Percentiles rank a stretch among this genome's conserved stretches.
phyloP scores from a whole-genome alignment of 306 rosid genomes.

The Prunus mira region DNA sequence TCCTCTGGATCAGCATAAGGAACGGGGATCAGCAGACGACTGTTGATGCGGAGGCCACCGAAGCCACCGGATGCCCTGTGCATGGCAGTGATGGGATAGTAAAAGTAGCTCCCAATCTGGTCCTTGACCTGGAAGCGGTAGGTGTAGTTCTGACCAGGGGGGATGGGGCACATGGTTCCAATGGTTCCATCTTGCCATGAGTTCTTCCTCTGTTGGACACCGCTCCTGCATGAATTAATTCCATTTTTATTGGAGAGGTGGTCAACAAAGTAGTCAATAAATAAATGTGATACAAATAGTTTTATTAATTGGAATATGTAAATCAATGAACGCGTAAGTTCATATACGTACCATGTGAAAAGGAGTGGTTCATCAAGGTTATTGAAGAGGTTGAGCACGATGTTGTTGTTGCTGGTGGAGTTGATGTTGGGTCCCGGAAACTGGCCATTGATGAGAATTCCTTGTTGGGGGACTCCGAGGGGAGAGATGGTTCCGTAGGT shows the following conservation, averaged over 20 bases:
- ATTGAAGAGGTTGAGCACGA: conserved; percentile 64
- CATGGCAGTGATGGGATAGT: conserved; percentile 50
- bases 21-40: conserved; percentile 75
- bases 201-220: conserved; percentile 78
- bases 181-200: conserved; percentile 71
- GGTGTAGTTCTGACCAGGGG: conserved; percentile 58
- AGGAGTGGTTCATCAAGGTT: conserved; percentile 78
- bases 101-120: conserved; percentile 67
- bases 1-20: conserved; percentile 80
- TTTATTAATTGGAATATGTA: no score
- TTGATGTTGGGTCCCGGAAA: conserved; percentile 86
- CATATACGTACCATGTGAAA: conserved; percentile 38
- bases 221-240: conserved; percentile 35
- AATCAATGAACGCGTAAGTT: no score
- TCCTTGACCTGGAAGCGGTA: conserved; percentile 75
- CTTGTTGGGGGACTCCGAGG: conserved; percentile 72
- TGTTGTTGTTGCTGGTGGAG: conserved; percentile 68
- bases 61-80: conserved; percentile 65
- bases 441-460: conserved; percentile 70
- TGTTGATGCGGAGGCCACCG: conserved; percentile 66
- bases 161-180: conserved; percentile 74
- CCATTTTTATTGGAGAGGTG: no score
- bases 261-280: no score
- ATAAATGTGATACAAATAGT: no score
- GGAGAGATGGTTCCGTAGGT: conserved; percentile 78